Conservation (phyloP, 768 basidiomycete species). For the Tulasnella sp. region DNA sequence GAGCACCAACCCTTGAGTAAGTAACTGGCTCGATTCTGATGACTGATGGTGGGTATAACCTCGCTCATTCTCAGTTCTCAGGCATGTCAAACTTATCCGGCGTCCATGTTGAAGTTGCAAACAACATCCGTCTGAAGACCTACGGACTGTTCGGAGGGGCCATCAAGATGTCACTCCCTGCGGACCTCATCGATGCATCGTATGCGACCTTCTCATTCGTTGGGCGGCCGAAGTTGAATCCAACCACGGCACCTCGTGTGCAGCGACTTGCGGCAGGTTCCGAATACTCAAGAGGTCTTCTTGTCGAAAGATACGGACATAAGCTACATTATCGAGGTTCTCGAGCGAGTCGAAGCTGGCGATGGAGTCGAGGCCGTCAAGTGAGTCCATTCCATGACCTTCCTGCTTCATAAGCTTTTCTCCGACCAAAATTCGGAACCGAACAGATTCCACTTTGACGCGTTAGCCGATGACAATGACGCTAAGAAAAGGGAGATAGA, state of each 20-base stretch:
- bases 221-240: background rate
- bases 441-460: conserved; percentile 82
- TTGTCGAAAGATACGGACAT: conserved; percentile 57
- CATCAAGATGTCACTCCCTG: conserved; percentile 54
- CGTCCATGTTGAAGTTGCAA: background rate
- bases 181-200: conserved; percentile 73
- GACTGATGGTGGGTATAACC: background rate
- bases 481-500: conserved; percentile 39
- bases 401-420: conserved; percentile 18
- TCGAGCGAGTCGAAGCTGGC: conserved; percentile 58
- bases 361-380: conserved; percentile 57
- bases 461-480: conserved; percentile 84
- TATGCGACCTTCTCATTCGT: conserved; percentile 36
- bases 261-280: conserved; percentile 72
- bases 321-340: conserved; percentile 78
- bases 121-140: background rate
- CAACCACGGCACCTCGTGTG: background rate
- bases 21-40: background rate
- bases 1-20: background rate
- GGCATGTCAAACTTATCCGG: background rate
- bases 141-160: conserved; percentile 76
- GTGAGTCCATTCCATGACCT: conserved; percentile 42
- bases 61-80: background rate
- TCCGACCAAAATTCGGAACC: background rate
- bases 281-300: conserved; percentile 93